These are phyloP conservation scores for Curvularia eragrostidis DNA, from an alignment of 2,329 filamentous ascomycete genomes.

Conservation along the genomic window DNA sequence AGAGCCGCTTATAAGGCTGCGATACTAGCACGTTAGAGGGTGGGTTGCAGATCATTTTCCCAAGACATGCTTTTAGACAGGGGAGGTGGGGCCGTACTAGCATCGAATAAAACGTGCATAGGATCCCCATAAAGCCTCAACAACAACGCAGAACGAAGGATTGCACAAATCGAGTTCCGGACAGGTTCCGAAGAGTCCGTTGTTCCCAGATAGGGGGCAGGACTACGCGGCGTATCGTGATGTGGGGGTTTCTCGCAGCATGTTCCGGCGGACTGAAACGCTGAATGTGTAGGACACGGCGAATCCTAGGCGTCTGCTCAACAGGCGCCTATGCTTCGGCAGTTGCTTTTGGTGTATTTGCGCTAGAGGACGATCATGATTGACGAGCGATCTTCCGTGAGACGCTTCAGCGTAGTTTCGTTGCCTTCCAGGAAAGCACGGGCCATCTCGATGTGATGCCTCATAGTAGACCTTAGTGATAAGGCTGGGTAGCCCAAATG, in stretches of 20 bases:
- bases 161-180: too few species aligned
- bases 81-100: background rate
- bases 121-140: background rate
- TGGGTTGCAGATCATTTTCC: background rate
- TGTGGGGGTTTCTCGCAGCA: background rate
- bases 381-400: constrained; percentile 2
- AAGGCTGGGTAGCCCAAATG: constrained; percentile 9
- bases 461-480: constrained; percentile 6
- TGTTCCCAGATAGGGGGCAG: too few species aligned
- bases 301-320: background rate
- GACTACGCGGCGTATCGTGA: background rate
- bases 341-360: constrained; percentile 1
- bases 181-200: too few species aligned
- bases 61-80: background rate
- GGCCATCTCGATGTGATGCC: constrained; percentile 3
- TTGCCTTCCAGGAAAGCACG: constrained; percentile 9
- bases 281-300: constrained; percentile 7
- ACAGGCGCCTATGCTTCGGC: constrained; percentile 4
- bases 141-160: background rate
- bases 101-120: background rate
- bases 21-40: background rate
- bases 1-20: background rate
- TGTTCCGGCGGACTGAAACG: constrained; percentile 19
- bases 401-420: constrained; percentile 23
- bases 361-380: constrained; percentile 1